Conservation (phyloP, 2,329 filamentous ascomycete species). For the Trichocomaceae sp. region DNA sequence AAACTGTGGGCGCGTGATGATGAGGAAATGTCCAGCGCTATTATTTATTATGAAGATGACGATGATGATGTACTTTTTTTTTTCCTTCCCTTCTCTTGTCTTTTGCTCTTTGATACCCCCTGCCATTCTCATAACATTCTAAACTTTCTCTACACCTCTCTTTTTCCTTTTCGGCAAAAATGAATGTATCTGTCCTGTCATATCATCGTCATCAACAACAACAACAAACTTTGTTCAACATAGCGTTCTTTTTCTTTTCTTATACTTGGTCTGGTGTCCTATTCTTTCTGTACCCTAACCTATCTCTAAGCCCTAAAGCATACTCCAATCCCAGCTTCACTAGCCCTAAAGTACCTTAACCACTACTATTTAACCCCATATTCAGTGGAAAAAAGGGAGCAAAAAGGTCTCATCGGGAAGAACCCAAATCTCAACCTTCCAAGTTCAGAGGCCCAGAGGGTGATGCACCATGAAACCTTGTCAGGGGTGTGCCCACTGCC, state of each 20-base stretch:
- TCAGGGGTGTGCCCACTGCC: too few species aligned
- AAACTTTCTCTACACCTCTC: not conserved
- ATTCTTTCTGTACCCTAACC: not conserved
- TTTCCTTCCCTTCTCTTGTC: slow-evolving; percentile 8
- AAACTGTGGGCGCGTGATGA: slow-evolving; percentile 26
- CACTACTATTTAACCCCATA: too few species aligned
- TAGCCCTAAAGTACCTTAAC: too few species aligned
- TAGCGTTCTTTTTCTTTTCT: not conserved
- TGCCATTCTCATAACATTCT: slow-evolving; percentile 1
- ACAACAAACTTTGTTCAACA: not conserved
- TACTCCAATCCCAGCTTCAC: too few species aligned
- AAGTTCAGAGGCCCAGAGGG: too few species aligned
- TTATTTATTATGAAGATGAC: not conserved
- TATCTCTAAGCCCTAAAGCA: too few species aligned
- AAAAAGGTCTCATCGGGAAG: too few species aligned
- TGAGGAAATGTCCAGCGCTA: not conserved
- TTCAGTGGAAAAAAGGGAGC: too few species aligned
- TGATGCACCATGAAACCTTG: too few species aligned
- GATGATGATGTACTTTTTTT: slow-evolving; percentile 6
- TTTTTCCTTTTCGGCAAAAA: not conserved
- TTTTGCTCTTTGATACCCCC: slow-evolving; percentile 11
- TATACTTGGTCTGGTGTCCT: not conserved
- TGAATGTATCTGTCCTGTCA: not conserved
- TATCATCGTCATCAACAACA: not conserved
- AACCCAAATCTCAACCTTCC: too few species aligned